These are phyloP conservation scores for Suillus luteus DNA, from an alignment of 768 basidiomycete genomes.

Conservation along the genomic window DNA sequence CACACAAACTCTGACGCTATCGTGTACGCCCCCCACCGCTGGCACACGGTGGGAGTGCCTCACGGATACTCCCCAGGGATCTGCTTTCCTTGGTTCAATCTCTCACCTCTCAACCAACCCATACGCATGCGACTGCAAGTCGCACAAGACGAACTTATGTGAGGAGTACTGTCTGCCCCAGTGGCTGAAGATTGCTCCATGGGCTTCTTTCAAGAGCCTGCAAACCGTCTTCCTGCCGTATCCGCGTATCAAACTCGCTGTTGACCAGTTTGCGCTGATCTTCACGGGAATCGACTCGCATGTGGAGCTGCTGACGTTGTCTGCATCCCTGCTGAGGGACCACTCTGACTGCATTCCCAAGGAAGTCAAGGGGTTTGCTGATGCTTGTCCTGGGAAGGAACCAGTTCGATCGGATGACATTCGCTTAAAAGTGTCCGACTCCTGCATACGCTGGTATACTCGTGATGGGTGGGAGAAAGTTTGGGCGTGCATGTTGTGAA, in stretches of 20 bases:
- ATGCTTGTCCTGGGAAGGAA: background rate
- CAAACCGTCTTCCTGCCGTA: background rate
- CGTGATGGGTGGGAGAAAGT: slow-evolving; percentile 5
- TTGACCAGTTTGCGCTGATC: background rate
- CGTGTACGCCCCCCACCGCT: slow-evolving; percentile 35
- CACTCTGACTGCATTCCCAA: background rate
- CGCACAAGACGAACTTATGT: background rate
- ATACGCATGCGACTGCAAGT: background rate
- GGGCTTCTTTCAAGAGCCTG: slow-evolving; percentile 34
- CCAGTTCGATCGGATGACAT: background rate
- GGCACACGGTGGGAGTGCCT: slow-evolving; percentile 33
- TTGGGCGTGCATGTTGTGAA: slow-evolving; percentile 5
- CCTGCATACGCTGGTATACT: background rate
- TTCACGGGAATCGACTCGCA: background rate
- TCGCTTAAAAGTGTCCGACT: background rate
- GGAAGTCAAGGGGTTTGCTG: background rate
- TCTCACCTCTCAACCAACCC: slow-evolving; percentile 28
- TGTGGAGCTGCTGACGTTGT: slow-evolving; percentile 1
- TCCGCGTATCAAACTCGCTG: background rate
- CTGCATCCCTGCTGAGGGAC: background rate
- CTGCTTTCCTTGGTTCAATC: slow-evolving; percentile 37
- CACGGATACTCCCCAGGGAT: slow-evolving; percentile 31
- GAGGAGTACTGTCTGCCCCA: slow-evolving; percentile 5
- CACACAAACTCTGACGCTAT: slow-evolving; percentile 32
- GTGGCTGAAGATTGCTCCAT: slow-evolving; percentile 32